Evolutionary conservation across 345 rosid genomes (phyloP).

Genomic region (Dipteronia dyeriana): DNA sequence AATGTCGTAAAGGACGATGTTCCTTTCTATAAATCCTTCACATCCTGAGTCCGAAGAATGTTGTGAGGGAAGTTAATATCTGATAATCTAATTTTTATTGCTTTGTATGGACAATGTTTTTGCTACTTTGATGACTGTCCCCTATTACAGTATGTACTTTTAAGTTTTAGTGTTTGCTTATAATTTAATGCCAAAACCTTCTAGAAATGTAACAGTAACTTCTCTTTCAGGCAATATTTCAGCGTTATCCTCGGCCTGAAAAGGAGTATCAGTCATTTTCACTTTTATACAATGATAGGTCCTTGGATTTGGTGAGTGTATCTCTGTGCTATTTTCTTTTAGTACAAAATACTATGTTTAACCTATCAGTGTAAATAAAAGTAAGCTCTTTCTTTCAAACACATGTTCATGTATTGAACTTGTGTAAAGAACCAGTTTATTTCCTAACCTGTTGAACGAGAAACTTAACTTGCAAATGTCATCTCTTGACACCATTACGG

Average conservation of each 20-base stretch:
- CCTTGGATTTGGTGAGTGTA: conserved; percentile 82
- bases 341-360: neutral
- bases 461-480: conserved; percentile 2
- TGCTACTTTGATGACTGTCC: neutral
- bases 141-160: neutral
- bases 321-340: conserved; percentile 1
- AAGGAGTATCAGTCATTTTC: conserved; percentile 99
- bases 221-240: conserved; percentile 77
- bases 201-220: neutral
- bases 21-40: neutral
- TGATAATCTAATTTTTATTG: neutral
- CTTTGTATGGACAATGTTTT: neutral
- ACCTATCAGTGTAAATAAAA: neutral
- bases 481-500: conserved; percentile 15
- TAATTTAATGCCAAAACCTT: neutral
- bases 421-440: neutral
- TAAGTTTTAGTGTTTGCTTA: neutral
- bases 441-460: conserved; percentile 3
- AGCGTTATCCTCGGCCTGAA: conserved; percentile 93
- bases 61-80: neutral
- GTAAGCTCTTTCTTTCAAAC: neutral
- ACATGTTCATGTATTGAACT: neutral
- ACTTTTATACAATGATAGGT: conserved; percentile 71
- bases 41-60: conserved; percentile 11
- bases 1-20: neutral